Base-by-base conservation (phyloP, 2,329 filamentous ascomycete species). In the Raffaelea albimanens region DNA sequence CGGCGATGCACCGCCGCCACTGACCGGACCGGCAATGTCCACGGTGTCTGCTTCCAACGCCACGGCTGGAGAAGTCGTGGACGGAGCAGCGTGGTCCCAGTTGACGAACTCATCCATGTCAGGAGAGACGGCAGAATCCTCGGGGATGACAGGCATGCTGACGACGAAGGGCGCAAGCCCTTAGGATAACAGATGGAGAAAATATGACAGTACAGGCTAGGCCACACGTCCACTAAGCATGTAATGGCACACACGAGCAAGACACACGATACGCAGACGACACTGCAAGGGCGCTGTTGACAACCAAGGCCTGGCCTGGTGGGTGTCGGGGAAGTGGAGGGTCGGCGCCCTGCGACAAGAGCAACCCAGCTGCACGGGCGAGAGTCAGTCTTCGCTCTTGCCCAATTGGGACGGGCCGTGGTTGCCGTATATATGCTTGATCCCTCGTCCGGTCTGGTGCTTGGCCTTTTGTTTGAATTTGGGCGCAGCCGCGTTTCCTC, bases 41-140 rank as follows among this genome's bases (percentile, higher is more conserved):
- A 45, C 25, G 21, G n/a, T 29, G 13, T 41, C 57, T 38, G 62
- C 60, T 39, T 21, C n/a, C 14, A 20, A 9, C 3, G 10, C 5
- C 39, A 41, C 14, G 16, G 34, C 20, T 20, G 31, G 40, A 33
- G 7, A 13, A 13, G 33, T 21, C 14, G 47, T 43, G 9, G 50
- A 40, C 11, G 67, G 64, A 41, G 64, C 71, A 44, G 70, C 67
- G 49, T 71, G 63, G 55, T 80, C 75, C 76, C 78, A 82, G 59
- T 80, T 69, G 61, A 85, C 75, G 59, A 83, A 80, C 52, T 82
- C 74, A 47, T 83, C 78, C 68, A 75, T 67, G 46, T 22, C 21
- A 7, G 46, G 34, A 34, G 46, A 40, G 16, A 29, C 25, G 7
- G 25, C 25, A 29, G 13, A 29, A 29, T 73, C 33, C 66, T 76